Conservation (phyloP, 2,329 filamentous ascomycete species). For the Talaromyces albobiverticillius region DNA sequence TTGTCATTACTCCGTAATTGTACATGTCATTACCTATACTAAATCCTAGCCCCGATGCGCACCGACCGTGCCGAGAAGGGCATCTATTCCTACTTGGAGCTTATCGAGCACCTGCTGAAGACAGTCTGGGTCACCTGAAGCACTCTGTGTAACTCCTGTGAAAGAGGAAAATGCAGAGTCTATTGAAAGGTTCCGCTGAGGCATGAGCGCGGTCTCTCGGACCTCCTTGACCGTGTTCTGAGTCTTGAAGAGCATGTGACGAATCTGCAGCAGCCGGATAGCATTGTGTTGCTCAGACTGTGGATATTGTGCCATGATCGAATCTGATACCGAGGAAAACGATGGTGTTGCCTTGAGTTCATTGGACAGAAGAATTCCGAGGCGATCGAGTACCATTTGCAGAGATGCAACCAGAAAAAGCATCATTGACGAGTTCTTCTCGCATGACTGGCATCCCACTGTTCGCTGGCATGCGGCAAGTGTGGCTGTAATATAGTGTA, state of each 20-base stretch:
- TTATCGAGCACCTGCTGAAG: slow-evolving; percentile 6
- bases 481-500: slow-evolving; percentile 6
- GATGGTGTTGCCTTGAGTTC: not conserved
- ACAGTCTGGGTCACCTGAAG: slow-evolving; percentile 4
- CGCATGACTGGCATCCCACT: slow-evolving; percentile 12
- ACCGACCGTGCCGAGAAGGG: not conserved
- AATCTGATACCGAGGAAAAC: not conserved
- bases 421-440: slow-evolving; percentile 10
- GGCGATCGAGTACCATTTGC: slow-evolving; percentile 12
- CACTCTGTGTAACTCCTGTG: not conserved
- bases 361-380: not conserved
- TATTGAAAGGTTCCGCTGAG: not conserved
- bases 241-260: slow-evolving; percentile 12
- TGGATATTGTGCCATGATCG: not conserved
- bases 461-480: slow-evolving; percentile 11
- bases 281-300: not conserved
- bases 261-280: slow-evolving; percentile 6
- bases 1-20: not conserved
- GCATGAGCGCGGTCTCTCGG: not conserved
- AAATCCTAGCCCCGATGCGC: not conserved
- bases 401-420: slow-evolving; percentile 9
- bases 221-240: slow-evolving; percentile 3
- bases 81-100: slow-evolving; percentile 7
- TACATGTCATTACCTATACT: not conserved
- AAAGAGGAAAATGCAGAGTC: slow-evolving; percentile 7